Base-by-base conservation (phyloP, 192 early-diverging fungal species). In the Coemansia sp. region DNA sequence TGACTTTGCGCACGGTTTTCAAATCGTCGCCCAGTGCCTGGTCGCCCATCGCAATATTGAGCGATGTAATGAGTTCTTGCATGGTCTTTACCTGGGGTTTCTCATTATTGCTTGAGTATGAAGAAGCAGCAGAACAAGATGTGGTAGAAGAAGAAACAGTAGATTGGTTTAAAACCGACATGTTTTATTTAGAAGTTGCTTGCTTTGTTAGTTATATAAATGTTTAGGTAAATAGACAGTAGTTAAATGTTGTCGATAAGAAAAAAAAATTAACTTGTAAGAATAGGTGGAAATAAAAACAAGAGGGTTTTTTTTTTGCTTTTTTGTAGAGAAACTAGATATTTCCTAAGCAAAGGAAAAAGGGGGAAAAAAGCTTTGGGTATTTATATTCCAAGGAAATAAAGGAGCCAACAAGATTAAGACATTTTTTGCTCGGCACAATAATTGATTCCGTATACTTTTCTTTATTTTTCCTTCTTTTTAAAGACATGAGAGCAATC, bases 41-140 rank as follows among this genome's bases (percentile, higher is more conserved):
- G 68, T 71, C 58, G 6, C 77, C 77, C 77, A 80, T 75, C 1
- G 60, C 42, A 10, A 55, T 18, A 67, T 80, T 80, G 25, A 80
- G 77, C 5, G 59, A 60, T 5, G 63, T 16, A 0, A 80, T 66
- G 34, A 80, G 72, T 40, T 72, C 77, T 31, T 75, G 69, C 77
- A 80, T 74, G 11, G 68, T 75, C 32, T 69, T 66, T 31, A 69
- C 56, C 28, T 48, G 48, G 5, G 4, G 25, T 32, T 16, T 55
- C 49, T 52, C 48, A 34, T 29, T n/a, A 11, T 11, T 45, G 12
- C 42, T 14, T 11, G 42, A 11, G 10, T 45, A 54, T 38, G 51
- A 32, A 40, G 5, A 45, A 49, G 11, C 8, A 28, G 52, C 20
- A 30, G 32, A 12, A 22, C 12, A 14, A 0, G 50, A 71, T 48